phyloP scores from a whole-genome alignment of 805 yeast species.

The Aciculoconidium aculeatum region DNA sequence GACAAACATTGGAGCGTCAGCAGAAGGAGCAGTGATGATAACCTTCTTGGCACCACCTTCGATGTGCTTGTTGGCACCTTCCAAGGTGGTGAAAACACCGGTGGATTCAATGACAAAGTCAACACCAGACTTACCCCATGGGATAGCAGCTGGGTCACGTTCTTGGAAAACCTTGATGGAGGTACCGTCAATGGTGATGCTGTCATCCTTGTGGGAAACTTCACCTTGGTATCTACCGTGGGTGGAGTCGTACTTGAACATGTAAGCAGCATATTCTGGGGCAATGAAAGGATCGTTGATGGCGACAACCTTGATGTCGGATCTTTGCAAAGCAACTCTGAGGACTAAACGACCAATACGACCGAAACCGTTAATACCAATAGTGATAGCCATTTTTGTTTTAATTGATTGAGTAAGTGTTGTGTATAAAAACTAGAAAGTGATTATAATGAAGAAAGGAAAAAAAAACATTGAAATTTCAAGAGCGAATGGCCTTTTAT shows the following conservation, averaged over 20 bases:
- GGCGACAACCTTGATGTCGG: slow-evolving; percentile 28
- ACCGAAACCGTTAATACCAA: slow-evolving; percentile 33
- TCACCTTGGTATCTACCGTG: slow-evolving; percentile 28
- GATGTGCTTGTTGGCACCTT: slow-evolving; percentile 31
- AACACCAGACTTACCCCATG: slow-evolving; percentile 30
- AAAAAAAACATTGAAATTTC: slow-evolving; percentile 1
- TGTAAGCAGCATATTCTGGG: slow-evolving; percentile 31
- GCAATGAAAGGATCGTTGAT: slow-evolving; percentile 31
- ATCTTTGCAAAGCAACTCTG: slow-evolving; percentile 27
- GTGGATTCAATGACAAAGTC: slow-evolving; percentile 30
- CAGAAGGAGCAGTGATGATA: slow-evolving; percentile 29
- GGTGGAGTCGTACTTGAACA: slow-evolving; percentile 34
- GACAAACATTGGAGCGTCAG: slow-evolving; percentile 33
- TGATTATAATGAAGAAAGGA: slow-evolving; percentile 3
- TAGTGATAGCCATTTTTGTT: slow-evolving; percentile 18
- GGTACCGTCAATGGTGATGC: slow-evolving; percentile 24
- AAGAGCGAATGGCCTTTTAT: slow-evolving; percentile 4
- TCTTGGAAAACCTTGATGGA: slow-evolving; percentile 26
- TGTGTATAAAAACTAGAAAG: too few species aligned
- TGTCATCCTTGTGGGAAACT: slow-evolving; percentile 18
- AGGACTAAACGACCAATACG: slow-evolving; percentile 32
- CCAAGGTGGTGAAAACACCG: slow-evolving; percentile 30
- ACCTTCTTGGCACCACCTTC: slow-evolving; percentile 34
- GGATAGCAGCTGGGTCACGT: slow-evolving; percentile 29
- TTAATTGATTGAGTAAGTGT: too few species aligned